Conservation (phyloP, 164 flowering plant genomes). For the Cinnamomum chago region DNA sequence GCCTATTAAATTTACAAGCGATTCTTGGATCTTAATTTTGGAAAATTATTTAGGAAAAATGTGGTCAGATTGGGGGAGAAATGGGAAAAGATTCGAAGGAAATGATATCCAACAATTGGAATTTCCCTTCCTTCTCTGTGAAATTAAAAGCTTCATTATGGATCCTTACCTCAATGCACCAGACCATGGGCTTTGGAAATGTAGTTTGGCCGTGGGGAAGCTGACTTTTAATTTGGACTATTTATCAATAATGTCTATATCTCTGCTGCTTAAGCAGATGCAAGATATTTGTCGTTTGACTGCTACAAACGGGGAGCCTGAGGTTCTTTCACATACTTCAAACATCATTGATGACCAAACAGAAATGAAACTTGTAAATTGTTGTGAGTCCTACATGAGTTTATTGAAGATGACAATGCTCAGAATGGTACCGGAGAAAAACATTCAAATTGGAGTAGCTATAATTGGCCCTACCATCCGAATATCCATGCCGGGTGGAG, state of each 20-base stretch:
- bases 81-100: constrained; percentile 28
- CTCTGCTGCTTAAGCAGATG: constrained; percentile 45
- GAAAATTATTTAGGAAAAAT: constrained; percentile 39
- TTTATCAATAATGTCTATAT: constrained; percentile 41
- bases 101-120: constrained; percentile 27
- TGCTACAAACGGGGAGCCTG: constrained; percentile 12
- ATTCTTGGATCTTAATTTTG: constrained; percentile 22
- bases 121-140: constrained; percentile 60
- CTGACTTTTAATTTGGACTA: constrained; percentile 49
- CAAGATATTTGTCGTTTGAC: constrained; percentile 30
- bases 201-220: constrained; percentile 56
- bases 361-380: constrained; percentile 22
- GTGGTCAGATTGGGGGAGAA: constrained; percentile 50
- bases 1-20: constrained; percentile 13
- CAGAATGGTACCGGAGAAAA: constrained; percentile 49
- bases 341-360: constrained; percentile 16
- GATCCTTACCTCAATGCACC: constrained; percentile 29
- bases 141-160: constrained; percentile 34
- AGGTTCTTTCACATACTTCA: constrained; percentile 27
- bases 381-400: constrained; percentile 19
- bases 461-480: constrained; percentile 57
- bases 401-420: constrained; percentile 30
- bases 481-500: constrained; percentile 38
- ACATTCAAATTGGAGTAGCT: constrained; percentile 51
- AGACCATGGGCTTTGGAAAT: constrained; percentile 41